Evolutionary conservation across 139 green algal species (phyloP), one percentile per base, ranked within the genome.

Genomic region (Edaphochlamys debaryana): DNA sequence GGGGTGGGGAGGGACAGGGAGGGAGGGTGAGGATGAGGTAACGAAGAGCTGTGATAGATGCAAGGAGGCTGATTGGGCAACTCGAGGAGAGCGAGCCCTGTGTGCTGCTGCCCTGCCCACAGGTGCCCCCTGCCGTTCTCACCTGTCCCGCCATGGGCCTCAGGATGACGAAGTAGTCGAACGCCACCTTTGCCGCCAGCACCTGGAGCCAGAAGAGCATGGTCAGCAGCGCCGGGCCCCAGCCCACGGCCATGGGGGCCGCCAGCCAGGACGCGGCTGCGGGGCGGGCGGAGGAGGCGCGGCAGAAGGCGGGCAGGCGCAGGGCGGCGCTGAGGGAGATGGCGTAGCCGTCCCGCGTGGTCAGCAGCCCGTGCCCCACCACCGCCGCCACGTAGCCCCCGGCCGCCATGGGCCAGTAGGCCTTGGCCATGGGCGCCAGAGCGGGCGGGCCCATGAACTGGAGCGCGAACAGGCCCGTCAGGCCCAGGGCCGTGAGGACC

Each of bases 141-240:
- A 88, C 69, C 62, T 82, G 79, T 2, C 36, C 68, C 15, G 86
- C 84, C 30, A 83, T 79, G 36, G 87, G 87, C 73, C 82, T 79
- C 83, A 70, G 75, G 50, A 91, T 85, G n/a, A 91, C 67, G 29
- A 73, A 87, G 87, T 91, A 91, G 76, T 91, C 87, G 79, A 91
- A 91, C 50, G 79, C 84, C n/a, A 86, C 1, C 84, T 91, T 91
- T 68, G 87, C 86, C 27, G 38, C 75, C 27, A 91, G 54, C 15
- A 76, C 66, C 52, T 84, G 78, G 20, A 83, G 15, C 87, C 87
- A 91, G 87, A 91, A 91, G 20, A 89, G 41, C 19, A 40, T 54
- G 23, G 87, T 88, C 32, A 80, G 70, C 30, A 36, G 27, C 27
- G 79, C 79, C 11, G 82, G 45, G 52, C 86, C 77, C 80, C 73